Evolutionary conservation across 2,329 filamentous ascomycete species (phyloP).

Genomic region (Hortaea sp.): DNA sequence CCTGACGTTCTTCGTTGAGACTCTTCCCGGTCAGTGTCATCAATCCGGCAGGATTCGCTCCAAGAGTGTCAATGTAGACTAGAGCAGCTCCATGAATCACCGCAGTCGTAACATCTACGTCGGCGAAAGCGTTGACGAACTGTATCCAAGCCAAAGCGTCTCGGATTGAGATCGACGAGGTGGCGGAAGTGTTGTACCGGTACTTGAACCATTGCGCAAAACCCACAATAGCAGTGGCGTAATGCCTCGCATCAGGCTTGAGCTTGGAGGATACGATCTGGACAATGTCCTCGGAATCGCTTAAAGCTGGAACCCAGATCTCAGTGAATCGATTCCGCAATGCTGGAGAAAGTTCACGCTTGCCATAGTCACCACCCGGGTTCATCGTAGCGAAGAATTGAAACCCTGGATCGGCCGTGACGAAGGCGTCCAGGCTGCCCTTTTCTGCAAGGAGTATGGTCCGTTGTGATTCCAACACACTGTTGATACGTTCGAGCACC

Average conservation of each 20-base stretch:
- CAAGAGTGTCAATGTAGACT: conserved; percentile 90
- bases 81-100: conserved; percentile 82
- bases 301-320: conserved; percentile 90
- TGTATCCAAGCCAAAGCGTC: conserved; percentile 89
- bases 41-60: conserved; percentile 85
- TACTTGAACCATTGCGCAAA: conserved; percentile 92
- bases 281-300: conserved; percentile 72
- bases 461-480: conserved; percentile 80
- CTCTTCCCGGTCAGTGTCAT: conserved; percentile 61
- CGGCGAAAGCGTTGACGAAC: conserved; percentile 58
- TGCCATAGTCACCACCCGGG: conserved; percentile 94
- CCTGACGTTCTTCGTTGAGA: conserved; percentile 59
- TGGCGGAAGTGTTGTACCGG: conserved; percentile 63
- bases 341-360: conserved; percentile 91
- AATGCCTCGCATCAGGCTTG: conserved; percentile 40
- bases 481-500: conserved; percentile 90
- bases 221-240: conserved; percentile 62
- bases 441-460: conserved; percentile 89
- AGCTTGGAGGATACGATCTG: conserved; percentile 80
- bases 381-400: conserved; percentile 99
- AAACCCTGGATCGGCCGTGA: conserved; percentile 68
- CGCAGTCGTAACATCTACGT: conserved; percentile 14
- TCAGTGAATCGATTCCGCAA: conserved; percentile 95
- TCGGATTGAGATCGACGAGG: conserved; percentile 76
- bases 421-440: conserved; percentile 70